These are phyloP conservation scores for Epichloe gansuensis DNA, from an alignment of 2,329 filamentous ascomycete species.

Conservation along the genomic window DNA sequence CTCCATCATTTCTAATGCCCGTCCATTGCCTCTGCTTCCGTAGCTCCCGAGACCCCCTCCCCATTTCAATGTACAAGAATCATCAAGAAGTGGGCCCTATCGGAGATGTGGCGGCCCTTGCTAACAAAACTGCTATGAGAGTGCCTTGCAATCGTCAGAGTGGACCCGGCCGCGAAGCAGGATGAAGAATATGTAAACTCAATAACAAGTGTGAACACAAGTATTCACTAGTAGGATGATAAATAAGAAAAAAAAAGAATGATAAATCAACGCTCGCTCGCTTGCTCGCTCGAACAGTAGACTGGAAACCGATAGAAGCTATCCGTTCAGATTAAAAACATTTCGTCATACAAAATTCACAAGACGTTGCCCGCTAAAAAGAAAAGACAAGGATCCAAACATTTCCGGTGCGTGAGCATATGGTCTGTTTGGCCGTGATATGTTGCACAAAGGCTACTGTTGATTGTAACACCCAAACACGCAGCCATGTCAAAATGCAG, in stretches of 20 bases:
- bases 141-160: not conserved
- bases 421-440: conserved; percentile 3
- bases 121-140: not conserved
- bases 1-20: not conserved
- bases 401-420: conserved; percentile 5
- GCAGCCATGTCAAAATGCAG: not conserved
- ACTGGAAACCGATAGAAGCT: not conserved
- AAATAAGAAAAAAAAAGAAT: not conserved
- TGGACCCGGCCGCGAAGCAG: not conserved
- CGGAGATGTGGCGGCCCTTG: not conserved
- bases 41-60: not conserved
- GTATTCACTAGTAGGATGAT: not conserved
- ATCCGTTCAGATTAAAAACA: not conserved
- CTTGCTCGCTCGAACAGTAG: not conserved
- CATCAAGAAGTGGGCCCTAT: conserved; percentile 1
- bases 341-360: not conserved
- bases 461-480: not conserved
- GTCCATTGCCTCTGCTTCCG: not conserved
- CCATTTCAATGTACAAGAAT: conserved; percentile 3
- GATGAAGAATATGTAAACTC: not conserved
- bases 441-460: not conserved
- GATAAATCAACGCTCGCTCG: conserved; percentile 6
- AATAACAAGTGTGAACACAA: not conserved
- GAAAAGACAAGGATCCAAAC: not conserved
- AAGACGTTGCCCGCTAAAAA: not conserved